Evolutionary conservation across 108 stramenopile genomes (phyloP), one percentile per base, ranked within the genome.

Genomic region (Aurantiochytrium sp.): DNA sequence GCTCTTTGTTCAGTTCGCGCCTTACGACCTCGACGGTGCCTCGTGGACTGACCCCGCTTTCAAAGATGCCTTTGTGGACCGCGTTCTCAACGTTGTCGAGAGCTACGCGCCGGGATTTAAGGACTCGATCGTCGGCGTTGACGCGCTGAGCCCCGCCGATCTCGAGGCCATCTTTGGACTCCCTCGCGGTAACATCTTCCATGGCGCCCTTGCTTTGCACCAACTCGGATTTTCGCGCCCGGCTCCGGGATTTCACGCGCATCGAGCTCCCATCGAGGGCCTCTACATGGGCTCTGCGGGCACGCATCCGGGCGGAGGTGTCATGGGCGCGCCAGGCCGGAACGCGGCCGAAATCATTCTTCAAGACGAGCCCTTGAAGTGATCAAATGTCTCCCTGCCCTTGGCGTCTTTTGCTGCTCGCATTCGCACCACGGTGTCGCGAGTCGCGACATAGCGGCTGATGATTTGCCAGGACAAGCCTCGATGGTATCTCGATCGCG

Each of bases 1-100:
- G 4, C 87, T 91, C 32, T 91, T 91, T 50, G 88, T 88, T 4
- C 91, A 91, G 68, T 91, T 88, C 73, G 89, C 91, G 24, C 91
- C 91, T 4, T 91, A 88, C 37, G 59, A 89, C 6, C 55, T 68
- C 22, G 30, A 68, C 15, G 34, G 37, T 22, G 54, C 54, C 5
- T 27, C 32, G 21, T 90, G 90, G 90, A 30, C 31, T 52, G 89
- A 86, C 55, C 55, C 68, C 10, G 52, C 17, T 3, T 86, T 87
- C 88, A 89, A 89, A 34, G 21, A 68, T 4, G 31, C 4, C 12
- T 90, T 90, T 52, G 68, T 55, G 32, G 85, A 88, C 48, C 36
- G 88, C 4, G 55, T 86, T 4, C 34, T 88, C 15, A 32, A 31
- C 42, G 31, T 86, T 27, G 88, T 91, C n/a, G 89, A 91, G 36